These are phyloP conservation scores for Silene conica DNA, from an alignment of 148 eudicot species.

Conservation along the genomic window DNA sequence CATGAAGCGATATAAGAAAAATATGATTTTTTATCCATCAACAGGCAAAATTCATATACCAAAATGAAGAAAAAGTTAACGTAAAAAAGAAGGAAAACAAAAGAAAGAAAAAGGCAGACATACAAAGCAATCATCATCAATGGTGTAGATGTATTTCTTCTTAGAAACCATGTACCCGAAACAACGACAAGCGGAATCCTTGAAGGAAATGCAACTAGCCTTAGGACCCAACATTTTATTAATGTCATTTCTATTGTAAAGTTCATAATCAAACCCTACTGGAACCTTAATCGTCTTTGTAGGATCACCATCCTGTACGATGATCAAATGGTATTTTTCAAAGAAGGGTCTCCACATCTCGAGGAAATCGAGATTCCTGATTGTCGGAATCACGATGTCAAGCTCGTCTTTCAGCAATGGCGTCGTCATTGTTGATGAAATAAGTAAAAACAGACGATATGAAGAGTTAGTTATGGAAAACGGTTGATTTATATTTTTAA, in stretches of 20 bases:
- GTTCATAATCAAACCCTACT: conserved; percentile 39
- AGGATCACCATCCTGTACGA: conserved; percentile 46
- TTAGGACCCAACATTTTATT: conserved; percentile 41
- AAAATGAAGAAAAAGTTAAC: neutral
- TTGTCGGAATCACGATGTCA: conserved; percentile 11
- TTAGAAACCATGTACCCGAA: conserved; percentile 42
- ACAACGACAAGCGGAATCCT: conserved; percentile 47
- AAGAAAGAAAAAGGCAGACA: neutral
- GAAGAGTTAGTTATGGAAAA: neutral
- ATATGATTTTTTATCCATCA: neutral
- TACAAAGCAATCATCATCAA: conserved; percentile 48
- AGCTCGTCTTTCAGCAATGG: conserved; percentile 8
- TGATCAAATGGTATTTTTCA: conserved; percentile 36
- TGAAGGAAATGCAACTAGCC: conserved; percentile 43
- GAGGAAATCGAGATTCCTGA: conserved; percentile 8
- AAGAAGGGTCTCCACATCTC: conserved; percentile 42
- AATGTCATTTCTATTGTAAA: conserved; percentile 41
- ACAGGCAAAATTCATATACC: neutral
- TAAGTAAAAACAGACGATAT: neutral
- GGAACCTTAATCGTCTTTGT: conserved; percentile 36
- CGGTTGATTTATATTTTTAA: too few relatives aligned
- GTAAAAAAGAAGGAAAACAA: neutral
- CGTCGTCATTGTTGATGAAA: neutral
- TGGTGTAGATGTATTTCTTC: conserved; percentile 27
- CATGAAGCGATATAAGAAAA: too few relatives aligned